Evolutionary conservation across 768 basidiomycete genomes (phyloP).

Genomic region (Serendipita sp.): DNA sequence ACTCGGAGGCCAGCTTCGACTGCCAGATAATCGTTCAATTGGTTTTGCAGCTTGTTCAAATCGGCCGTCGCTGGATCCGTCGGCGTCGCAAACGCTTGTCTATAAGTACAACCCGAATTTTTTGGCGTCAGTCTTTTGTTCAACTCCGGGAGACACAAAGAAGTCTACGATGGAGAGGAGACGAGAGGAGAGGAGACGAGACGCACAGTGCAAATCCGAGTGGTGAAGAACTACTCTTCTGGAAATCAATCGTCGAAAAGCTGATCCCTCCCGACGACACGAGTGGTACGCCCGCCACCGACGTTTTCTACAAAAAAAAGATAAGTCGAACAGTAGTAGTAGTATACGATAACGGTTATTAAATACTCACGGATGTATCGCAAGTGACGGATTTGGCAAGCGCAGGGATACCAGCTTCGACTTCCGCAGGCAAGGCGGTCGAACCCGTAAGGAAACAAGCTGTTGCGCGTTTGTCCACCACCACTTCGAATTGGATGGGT

Average conservation of each 20-base stretch:
- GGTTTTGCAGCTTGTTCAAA: slow-evolving; percentile 8
- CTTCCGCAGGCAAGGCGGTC: slow-evolving; percentile 8
- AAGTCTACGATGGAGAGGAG: too few species aligned
- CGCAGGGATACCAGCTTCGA: neutral
- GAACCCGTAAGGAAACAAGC: slow-evolving; percentile 9
- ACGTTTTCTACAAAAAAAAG: neutral
- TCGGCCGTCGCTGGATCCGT: slow-evolving; percentile 8
- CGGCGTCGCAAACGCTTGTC: slow-evolving; percentile 5
- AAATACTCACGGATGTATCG: neutral
- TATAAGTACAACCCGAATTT: neutral
- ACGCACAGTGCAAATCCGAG: slow-evolving; percentile 9
- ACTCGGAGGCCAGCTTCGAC: slow-evolving; percentile 12
- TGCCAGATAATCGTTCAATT: slow-evolving; percentile 13
- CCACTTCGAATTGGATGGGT: neutral
- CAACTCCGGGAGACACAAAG: too few species aligned
- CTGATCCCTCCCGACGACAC: slow-evolving; percentile 9
- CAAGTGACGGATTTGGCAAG: neutral
- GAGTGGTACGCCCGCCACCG: slow-evolving; percentile 8
- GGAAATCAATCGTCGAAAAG: slow-evolving; percentile 10
- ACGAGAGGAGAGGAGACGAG: too few species aligned
- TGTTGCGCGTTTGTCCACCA: neutral
- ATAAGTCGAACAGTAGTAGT: too few species aligned
- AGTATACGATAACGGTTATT: neutral
- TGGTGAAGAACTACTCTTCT: slow-evolving; percentile 6
- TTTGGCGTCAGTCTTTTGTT: too few species aligned